phyloP scores from a whole-genome alignment of 306 rosid genomes.

The Coriaria nepalensis region DNA sequence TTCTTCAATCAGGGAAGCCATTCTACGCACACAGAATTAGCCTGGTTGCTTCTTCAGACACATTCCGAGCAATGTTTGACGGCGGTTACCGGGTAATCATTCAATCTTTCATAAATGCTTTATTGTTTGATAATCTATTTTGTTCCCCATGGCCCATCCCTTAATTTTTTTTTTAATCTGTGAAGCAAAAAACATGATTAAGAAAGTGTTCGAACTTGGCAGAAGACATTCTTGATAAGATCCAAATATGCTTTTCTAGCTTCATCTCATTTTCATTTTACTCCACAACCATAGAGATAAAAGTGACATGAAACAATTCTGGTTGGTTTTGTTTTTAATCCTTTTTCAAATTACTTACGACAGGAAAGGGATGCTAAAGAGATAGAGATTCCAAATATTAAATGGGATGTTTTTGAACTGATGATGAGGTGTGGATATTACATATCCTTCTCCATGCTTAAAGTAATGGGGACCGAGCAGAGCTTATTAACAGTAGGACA shows the following conservation, averaged over 20 bases:
- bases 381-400: slow-evolving; percentile 25
- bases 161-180: neutral
- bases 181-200: too few relatives aligned
- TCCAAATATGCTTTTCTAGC: too few relatives aligned
- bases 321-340: neutral
- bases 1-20: slow-evolving; percentile 16
- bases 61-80: slow-evolving; percentile 23
- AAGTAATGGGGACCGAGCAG: neutral
- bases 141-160: too few relatives aligned
- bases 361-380: slow-evolving; percentile 25
- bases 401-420: slow-evolving; percentile 22
- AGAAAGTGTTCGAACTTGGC: too few relatives aligned
- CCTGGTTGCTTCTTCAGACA: slow-evolving; percentile 27
- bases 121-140: neutral
- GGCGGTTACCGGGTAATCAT: slow-evolving; percentile 21
- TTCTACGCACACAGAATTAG: slow-evolving; percentile 26
- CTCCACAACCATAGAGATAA: neutral
- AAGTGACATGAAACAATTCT: neutral
- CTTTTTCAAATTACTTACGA: neutral
- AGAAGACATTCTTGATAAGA: too few relatives aligned
- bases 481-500: neutral
- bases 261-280: too few relatives aligned
- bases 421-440: slow-evolving; percentile 22
- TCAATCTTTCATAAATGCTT: neutral
- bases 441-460: neutral